These are phyloP conservation scores for Eimeria sp. DNA, from an alignment of 169 alveolate genomes.

Conservation along the genomic window DNA sequence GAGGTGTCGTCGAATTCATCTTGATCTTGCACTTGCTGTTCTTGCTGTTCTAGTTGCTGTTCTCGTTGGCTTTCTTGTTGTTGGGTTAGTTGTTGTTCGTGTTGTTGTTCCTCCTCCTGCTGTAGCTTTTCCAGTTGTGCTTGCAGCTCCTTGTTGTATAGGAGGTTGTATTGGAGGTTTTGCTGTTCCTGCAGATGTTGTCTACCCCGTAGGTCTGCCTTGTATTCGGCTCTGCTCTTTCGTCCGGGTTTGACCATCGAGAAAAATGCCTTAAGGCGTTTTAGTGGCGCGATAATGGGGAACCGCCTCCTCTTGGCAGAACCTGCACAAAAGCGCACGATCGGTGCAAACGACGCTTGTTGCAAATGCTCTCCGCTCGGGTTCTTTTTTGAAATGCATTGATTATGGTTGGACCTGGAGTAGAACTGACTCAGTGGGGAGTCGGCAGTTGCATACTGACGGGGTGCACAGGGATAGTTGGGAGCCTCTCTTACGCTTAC, in stretches of 20 bases:
- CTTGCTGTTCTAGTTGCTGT: neutral
- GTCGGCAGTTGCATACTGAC: too few species aligned
- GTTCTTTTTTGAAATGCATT: too few species aligned
- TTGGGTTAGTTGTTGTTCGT: neutral
- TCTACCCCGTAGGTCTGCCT: neutral
- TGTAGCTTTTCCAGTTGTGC: neutral
- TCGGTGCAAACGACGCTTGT: too few species aligned
- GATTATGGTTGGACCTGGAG: neutral
- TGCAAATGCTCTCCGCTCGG: too few species aligned
- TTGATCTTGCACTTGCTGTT: neutral
- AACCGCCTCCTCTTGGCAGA: slow-evolving; percentile 37
- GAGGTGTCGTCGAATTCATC: too few species aligned
- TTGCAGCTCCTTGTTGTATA: neutral
- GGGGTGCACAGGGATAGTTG: neutral
- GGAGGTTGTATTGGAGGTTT: neutral
- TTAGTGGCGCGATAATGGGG: slow-evolving; percentile 22
- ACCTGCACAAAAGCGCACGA: neutral
- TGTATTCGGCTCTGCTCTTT: slow-evolving; percentile 22
- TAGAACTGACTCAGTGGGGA: neutral
- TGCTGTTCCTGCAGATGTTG: neutral
- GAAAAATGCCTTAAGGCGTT: slow-evolving; percentile 18
- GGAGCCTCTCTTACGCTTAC: neutral
- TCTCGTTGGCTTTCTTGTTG: neutral
- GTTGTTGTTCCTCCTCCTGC: neutral
- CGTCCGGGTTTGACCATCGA: slow-evolving; percentile 18